Conservation (phyloP, 1,139 yeast species). For the Debaryomyces sp. region DNA sequence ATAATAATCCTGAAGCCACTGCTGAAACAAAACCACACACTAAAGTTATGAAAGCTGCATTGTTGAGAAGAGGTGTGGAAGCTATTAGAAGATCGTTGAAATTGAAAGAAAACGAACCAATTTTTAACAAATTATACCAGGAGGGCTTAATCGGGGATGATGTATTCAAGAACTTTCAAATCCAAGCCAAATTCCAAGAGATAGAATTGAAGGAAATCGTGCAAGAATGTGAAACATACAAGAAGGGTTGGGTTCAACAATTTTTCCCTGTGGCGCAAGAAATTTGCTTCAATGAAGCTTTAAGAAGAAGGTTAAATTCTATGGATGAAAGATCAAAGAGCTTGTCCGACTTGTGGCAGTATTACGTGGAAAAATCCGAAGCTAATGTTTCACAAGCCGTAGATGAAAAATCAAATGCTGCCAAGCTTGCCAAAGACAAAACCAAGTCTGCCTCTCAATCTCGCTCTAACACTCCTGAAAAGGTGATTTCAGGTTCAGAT, state of each 20-base stretch:
- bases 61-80: conserved; percentile 74
- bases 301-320: conserved; percentile 76
- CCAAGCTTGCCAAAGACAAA: not conserved
- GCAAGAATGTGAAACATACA: conserved; percentile 71
- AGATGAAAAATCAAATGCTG: not conserved
- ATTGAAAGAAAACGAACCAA: conserved; percentile 72
- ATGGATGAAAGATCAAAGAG: conserved; percentile 56
- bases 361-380: conserved; percentile 27
- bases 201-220: conserved; percentile 78
- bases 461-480: not conserved
- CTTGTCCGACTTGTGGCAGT: conserved; percentile 55
- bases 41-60: conserved; percentile 82
- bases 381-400: not conserved
- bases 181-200: conserved; percentile 78
- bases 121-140: conserved; percentile 72
- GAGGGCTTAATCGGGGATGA: conserved; percentile 92
- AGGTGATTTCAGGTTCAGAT: not conserved
- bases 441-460: not conserved
- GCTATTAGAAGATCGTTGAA: conserved; percentile 68
- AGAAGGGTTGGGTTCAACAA: conserved; percentile 78
- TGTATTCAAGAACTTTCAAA: conserved; percentile 74
- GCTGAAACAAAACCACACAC: conserved; percentile 66
- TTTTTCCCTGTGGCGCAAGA: conserved; percentile 85
- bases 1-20: conserved; percentile 39
- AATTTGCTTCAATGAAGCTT: conserved; percentile 88